Evolutionary conservation across 352 stramenopile genomes (phyloP).

Genomic region (Globisporangium irregulare): DNA sequence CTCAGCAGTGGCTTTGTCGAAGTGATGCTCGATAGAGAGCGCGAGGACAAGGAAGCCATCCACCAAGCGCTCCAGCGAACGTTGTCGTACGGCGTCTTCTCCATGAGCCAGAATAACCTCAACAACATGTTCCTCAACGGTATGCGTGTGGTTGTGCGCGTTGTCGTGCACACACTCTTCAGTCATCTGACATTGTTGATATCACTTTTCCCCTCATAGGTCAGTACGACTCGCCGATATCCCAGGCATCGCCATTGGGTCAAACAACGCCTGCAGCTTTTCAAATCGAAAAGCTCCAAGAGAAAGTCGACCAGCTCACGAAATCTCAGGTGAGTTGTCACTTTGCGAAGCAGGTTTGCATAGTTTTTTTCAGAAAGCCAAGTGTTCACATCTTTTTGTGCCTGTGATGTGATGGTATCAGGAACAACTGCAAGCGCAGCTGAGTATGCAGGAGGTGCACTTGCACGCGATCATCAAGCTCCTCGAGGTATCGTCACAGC

Average conservation of each 20-base stretch:
- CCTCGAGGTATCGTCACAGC: constrained; percentile 29
- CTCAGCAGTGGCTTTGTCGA: constrained; percentile 79
- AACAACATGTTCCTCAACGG: constrained; percentile 34
- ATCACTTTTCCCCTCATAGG: background rate
- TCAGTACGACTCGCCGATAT: constrained; percentile 31
- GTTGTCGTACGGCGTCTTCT: constrained; percentile 43
- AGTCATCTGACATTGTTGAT: too few relatives aligned
- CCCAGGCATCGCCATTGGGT: constrained; percentile 27
- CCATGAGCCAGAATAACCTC: constrained; percentile 33
- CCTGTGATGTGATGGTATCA: constrained; percentile 13
- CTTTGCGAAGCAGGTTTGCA: background rate
- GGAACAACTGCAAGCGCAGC: constrained; percentile 51
- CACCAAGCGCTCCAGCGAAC: constrained; percentile 53
- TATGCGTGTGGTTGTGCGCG: background rate
- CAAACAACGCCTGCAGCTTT: constrained; percentile 20
- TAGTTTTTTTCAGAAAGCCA: background rate
- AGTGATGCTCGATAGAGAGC: constrained; percentile 80
- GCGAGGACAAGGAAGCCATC: constrained; percentile 49
- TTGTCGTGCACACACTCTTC: too few relatives aligned
- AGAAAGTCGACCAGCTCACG: constrained; percentile 55
- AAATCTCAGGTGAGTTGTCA: constrained; percentile 39
- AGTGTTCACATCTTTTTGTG: background rate
- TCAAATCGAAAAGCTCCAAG: constrained; percentile 34
- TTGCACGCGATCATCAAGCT: constrained; percentile 52
- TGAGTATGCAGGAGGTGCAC: constrained; percentile 53